Evolutionary conservation across 345 rosid genomes (phyloP).

Genomic region (Odontarrhena argentea): DNA sequence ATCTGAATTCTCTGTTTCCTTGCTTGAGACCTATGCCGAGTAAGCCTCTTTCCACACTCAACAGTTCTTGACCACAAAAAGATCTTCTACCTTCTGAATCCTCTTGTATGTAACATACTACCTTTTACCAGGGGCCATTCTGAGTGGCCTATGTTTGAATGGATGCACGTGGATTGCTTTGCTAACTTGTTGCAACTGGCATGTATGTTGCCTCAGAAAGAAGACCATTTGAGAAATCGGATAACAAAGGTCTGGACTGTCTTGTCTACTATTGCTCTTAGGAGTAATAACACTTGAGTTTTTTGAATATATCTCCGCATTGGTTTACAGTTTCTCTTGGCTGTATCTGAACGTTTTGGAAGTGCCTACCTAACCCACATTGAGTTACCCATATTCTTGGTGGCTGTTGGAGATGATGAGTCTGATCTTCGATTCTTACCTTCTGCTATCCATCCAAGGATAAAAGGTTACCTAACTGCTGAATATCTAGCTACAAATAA

Average conservation of each 20-base stretch:
- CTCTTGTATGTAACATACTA: constrained; percentile 1
- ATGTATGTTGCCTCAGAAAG: constrained; percentile 84
- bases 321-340: constrained; percentile 74
- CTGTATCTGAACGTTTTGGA: constrained; percentile 72
- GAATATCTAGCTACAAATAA: constrained; percentile 13
- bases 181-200: constrained; percentile 75
- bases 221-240: constrained; percentile 82
- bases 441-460: constrained; percentile 55
- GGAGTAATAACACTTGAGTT: not conserved
- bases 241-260: constrained; percentile 65
- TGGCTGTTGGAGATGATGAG: constrained; percentile 85
- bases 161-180: constrained; percentile 94
- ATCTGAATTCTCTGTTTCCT: constrained; percentile 52
- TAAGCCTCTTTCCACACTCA: constrained; percentile 38
- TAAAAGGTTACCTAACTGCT: constrained; percentile 57
- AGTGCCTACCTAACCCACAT: constrained; percentile 75
- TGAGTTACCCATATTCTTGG: constrained; percentile 83
- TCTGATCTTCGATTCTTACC: constrained; percentile 77
- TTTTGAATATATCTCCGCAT: not conserved
- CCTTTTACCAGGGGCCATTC: constrained; percentile 61
- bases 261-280: constrained; percentile 9
- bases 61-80: constrained; percentile 17
- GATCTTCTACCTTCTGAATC: constrained; percentile 21
- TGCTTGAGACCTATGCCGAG: constrained; percentile 80
- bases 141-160: constrained; percentile 90